Conservation (phyloP, 371 early-diverging fungal genomes). For the Umbelopsis sp. region DNA sequence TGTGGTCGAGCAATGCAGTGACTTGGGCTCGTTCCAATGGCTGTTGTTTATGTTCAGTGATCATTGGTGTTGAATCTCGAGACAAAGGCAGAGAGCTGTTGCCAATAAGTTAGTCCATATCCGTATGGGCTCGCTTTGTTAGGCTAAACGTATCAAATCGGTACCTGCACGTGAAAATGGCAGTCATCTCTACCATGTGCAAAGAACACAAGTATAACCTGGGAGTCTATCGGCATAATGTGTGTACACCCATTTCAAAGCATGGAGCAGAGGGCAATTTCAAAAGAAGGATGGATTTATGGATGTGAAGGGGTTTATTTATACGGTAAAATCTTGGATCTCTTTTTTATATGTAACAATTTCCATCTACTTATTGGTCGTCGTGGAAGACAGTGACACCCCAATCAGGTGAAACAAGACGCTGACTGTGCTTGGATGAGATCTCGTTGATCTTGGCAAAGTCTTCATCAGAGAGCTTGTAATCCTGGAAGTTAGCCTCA, state of each 20-base stretch:
- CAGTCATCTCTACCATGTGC: background rate
- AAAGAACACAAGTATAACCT: background rate
- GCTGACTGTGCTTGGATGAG: constrained; percentile 35
- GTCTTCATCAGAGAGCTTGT: constrained; percentile 46
- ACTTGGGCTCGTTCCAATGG: background rate
- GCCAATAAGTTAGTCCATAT: too few species aligned
- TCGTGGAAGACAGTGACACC: constrained; percentile 49
- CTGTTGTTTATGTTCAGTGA: background rate
- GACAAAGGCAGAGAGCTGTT: background rate
- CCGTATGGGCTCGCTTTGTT: too few species aligned
- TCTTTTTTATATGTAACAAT: background rate
- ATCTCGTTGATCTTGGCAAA: constrained; percentile 44
- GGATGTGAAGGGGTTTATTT: background rate
- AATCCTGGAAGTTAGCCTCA: constrained; percentile 41
- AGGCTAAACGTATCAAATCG: too few species aligned
- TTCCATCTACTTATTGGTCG: constrained; percentile 20
- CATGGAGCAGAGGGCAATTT: too few species aligned
- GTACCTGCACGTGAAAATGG: constrained; percentile 11
- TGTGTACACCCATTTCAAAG: too few species aligned
- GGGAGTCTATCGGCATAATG: background rate
- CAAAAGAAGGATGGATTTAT: background rate
- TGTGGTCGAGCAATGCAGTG: background rate
- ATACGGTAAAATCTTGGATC: background rate
- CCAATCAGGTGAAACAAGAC: constrained; percentile 42
- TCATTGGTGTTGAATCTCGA: background rate